These are phyloP conservation scores for Neoboletus subvelutipes DNA, from an alignment of 768 basidiomycete species.

Conservation along the genomic window DNA sequence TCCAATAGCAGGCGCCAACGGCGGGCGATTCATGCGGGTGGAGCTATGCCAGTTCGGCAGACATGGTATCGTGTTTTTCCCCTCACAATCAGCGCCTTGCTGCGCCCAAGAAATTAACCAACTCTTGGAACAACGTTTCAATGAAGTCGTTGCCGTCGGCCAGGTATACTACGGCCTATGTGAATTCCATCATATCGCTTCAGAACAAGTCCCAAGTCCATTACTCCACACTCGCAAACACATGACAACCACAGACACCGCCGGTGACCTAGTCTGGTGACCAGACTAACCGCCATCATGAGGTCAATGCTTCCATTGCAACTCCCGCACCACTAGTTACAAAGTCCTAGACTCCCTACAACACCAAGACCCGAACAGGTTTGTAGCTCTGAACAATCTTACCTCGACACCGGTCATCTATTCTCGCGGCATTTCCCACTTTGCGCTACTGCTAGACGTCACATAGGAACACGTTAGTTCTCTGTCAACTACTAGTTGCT, in stretches of 20 bases:
- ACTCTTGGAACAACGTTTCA: background rate
- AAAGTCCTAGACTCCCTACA: background rate
- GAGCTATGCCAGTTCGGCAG: too few species aligned
- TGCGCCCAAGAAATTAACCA: background rate
- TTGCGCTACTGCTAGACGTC: too few species aligned
- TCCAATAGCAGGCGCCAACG: background rate
- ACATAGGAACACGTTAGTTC: too few species aligned
- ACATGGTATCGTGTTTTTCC: too few species aligned
- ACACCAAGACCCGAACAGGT: background rate
- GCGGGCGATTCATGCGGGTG: background rate
- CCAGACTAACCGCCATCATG: too few species aligned
- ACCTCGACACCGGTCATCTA: too few species aligned
- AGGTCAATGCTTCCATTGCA: background rate
- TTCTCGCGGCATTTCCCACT: too few species aligned
- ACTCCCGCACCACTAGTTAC: background rate
- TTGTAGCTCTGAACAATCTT: too few species aligned
- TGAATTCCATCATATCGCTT: background rate
- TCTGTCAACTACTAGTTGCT: too few species aligned
- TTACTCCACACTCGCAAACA: background rate
- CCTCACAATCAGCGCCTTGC: background rate
- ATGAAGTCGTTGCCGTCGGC: background rate
- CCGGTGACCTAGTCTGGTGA: too few species aligned
- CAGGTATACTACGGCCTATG: background rate
- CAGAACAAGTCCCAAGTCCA: background rate
- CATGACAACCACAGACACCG: background rate